phyloP scores from a whole-genome alignment of 306 rosid species.

The Citrullus amarus region DNA sequence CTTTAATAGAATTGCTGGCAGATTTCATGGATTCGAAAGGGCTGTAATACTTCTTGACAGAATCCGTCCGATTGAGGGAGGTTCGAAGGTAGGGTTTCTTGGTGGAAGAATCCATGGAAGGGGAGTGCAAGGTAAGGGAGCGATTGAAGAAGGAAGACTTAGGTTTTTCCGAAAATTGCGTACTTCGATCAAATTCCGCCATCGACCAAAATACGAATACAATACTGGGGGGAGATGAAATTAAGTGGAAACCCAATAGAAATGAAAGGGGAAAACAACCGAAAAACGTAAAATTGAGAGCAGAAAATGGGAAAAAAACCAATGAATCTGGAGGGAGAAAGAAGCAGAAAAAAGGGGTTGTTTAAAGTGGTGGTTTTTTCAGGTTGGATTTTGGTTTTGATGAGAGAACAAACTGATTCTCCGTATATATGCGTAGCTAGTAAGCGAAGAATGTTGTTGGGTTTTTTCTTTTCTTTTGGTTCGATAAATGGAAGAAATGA shows the following conservation, averaged over 20 bases:
- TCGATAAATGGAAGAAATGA: no score
- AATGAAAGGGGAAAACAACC: not conserved
- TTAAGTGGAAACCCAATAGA: not conserved
- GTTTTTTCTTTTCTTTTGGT: no score
- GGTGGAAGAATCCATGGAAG: conserved; percentile 20
- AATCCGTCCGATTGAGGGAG: conserved; percentile 40
- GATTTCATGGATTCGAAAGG: conserved; percentile 54
- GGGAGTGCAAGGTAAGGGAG: conserved; percentile 33
- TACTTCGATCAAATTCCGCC: conserved; percentile 34
- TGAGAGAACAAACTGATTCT: not conserved
- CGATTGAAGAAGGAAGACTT: conserved; percentile 60
- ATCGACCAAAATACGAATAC: conserved; percentile 15
- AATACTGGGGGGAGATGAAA: not conserved
- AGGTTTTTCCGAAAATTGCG: conserved; percentile 26
- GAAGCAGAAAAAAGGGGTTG: not conserved
- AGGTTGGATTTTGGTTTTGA: conserved; percentile 13
- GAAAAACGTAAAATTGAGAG: not conserved
- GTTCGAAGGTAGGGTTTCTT: conserved; percentile 27
- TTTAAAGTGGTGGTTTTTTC: not conserved
- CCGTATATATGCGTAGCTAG: not conserved
- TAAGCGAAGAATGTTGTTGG: conserved; percentile 18
- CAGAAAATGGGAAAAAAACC: not conserved
- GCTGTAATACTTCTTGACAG: conserved; percentile 34
- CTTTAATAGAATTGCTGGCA: conserved; percentile 42
- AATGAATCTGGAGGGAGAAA: not conserved